Evolutionary conservation across 768 basidiomycete species (phyloP), one percentile per base, ranked within the genome.

Genomic region (Kwoniella mangroviensis): DNA sequence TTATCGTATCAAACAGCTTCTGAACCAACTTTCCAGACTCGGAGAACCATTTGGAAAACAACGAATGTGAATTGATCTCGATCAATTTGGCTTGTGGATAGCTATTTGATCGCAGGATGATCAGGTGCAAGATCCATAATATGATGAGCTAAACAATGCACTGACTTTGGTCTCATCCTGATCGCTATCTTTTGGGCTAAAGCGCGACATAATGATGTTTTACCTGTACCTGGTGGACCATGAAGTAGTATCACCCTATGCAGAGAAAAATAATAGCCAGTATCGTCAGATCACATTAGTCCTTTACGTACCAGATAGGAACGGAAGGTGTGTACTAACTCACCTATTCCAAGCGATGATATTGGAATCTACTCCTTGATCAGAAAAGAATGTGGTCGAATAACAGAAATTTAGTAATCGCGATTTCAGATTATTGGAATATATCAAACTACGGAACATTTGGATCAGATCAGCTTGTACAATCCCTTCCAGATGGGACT

Each of bases 21-120:
- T 98, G 96, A 1, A 99, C 97, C 34, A 99, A 89, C 83, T 99
- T 99, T 17, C 97, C 97, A 0, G 94, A 97, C 81, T 99, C 97
- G 0, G 95, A 98, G 84, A 98, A 99, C 96, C 97, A 99, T 75
- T 94, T 92, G 17, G 93, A 95, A 82, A 99, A 98, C 17, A 99
- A 87, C 1, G 95, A 98, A 84, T 98, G 97, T 0, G 97, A 95
- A 81, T 98, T 98, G 79, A 99, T 97, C 83, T 99, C 97, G 55
- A 99, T 87, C 12, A 99, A 86, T 56, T 93, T 91, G 43, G 93
- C 88, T 82, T 92, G 88, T 0, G 91, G 86, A 81, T 97, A 99
- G 28, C 94, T 96, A 75, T 22, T 1, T 17, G 1, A 54, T 43
- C 10, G 11, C n/a, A 52, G 4, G 3, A 41, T 40, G 1, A 64